These are phyloP conservation scores for Abrus precatorius DNA, from an alignment of 306 rosid genomes.

Conservation along the genomic window DNA sequence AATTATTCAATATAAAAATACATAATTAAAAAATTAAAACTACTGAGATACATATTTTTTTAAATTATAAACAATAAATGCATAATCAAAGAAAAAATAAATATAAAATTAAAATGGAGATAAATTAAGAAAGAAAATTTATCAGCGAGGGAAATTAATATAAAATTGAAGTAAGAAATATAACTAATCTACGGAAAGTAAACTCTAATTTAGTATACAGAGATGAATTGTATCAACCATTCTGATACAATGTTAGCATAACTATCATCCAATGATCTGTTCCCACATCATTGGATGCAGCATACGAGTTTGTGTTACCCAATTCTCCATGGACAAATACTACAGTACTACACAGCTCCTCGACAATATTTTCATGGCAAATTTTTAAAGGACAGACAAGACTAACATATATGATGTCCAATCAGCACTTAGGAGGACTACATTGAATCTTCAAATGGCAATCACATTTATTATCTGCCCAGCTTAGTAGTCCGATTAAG, in stretches of 20 bases:
- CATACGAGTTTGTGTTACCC: not conserved
- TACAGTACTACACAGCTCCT: not conserved
- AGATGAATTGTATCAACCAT: not conserved
- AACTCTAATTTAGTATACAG: not conserved
- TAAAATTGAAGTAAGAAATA: not conserved
- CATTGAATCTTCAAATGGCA: conserved; percentile 34
- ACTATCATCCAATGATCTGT: not conserved
- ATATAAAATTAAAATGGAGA: not conserved
- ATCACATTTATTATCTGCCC: conserved; percentile 20
- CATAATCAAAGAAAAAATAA: not conserved
- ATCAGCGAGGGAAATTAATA: not conserved
- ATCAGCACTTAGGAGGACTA: conserved; percentile 33
- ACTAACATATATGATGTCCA: not conserved
- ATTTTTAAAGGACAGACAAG: conserved; percentile 14
- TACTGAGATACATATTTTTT: too few species aligned
- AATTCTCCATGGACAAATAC: not conserved
- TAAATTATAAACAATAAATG: not conserved
- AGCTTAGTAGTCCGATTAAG: conserved; percentile 22
- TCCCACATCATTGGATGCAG: not conserved
- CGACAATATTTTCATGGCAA: not conserved
- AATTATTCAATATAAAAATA: too few species aligned
- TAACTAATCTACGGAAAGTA: not conserved
- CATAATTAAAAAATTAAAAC: too few species aligned
- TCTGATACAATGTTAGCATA: not conserved
- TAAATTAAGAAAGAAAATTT: not conserved